Conservation (phyloP, 805 yeast species). For the Suhomyces sp. region DNA sequence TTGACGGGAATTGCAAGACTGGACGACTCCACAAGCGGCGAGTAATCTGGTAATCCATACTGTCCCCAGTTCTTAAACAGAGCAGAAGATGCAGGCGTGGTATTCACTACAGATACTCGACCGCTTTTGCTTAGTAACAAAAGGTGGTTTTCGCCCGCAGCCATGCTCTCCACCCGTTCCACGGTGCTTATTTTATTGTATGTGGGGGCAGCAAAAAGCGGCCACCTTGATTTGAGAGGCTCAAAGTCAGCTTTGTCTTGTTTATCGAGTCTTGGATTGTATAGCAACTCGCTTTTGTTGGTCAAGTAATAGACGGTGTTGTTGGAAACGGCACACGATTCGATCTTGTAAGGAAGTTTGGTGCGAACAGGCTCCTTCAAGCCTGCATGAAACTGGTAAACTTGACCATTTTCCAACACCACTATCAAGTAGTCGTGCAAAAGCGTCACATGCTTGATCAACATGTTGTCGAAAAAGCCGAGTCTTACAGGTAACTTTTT, state of each 20-base stretch:
- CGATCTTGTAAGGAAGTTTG: slow-evolving; percentile 27
- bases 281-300: slow-evolving; percentile 44
- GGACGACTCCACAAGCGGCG: slow-evolving; percentile 63
- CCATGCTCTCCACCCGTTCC: slow-evolving; percentile 45
- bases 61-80: slow-evolving; percentile 56
- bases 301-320: slow-evolving; percentile 46
- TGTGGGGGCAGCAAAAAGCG: not conserved
- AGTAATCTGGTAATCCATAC: slow-evolving; percentile 71
- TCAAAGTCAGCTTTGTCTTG: slow-evolving; percentile 10
- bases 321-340: slow-evolving; percentile 45
- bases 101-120: slow-evolving; percentile 58
- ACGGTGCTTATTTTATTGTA: not conserved
- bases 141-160: slow-evolving; percentile 67
- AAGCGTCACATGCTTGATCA: slow-evolving; percentile 55
- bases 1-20: slow-evolving; percentile 24
- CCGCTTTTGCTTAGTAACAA: slow-evolving; percentile 60
- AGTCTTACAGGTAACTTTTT: slow-evolving; percentile 57
- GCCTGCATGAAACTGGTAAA: slow-evolving; percentile 68
- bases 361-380: slow-evolving; percentile 23
- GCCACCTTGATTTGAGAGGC: slow-evolving; percentile 8
- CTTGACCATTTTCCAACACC: slow-evolving; percentile 64
- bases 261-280: slow-evolving; percentile 24
- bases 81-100: slow-evolving; percentile 31
- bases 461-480: slow-evolving; percentile 58
- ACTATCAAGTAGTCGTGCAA: slow-evolving; percentile 51